These are phyloP conservation scores for Neltuma alba DNA, from an alignment of 306 rosid genomes.

Conservation along the genomic window DNA sequence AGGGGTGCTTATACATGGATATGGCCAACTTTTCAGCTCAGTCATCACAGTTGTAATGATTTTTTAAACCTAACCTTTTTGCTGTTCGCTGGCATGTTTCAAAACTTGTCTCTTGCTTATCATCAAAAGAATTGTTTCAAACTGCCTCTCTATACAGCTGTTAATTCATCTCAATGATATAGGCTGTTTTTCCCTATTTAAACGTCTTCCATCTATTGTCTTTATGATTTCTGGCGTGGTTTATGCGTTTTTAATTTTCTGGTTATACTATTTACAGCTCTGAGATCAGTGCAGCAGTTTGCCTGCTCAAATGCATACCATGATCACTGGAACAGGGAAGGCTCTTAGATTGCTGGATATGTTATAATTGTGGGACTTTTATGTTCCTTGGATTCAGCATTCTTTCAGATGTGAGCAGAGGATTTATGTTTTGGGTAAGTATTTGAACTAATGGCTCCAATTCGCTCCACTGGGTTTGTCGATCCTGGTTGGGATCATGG, in stretches of 20 bases:
- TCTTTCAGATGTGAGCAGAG: constrained; percentile 32
- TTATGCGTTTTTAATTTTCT: constrained; percentile 7
- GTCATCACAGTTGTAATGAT: not conserved
- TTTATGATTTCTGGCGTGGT: not conserved
- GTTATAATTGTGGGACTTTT: constrained; percentile 25
- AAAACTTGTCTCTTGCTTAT: not conserved
- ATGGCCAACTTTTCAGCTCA: too few species aligned
- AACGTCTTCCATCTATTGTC: not conserved
- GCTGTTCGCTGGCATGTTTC: not conserved
- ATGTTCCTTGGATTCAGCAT: constrained; percentile 31
- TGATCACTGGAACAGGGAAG: constrained; percentile 27
- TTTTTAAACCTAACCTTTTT: not conserved
- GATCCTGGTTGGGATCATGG: constrained; percentile 99
- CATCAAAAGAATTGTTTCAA: not conserved
- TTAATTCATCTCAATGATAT: not conserved
- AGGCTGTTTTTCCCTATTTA: not conserved
- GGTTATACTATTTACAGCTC: constrained; percentile 2
- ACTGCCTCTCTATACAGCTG: not conserved
- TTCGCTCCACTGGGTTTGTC: constrained; percentile 78
- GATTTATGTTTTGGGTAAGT: constrained; percentile 29
- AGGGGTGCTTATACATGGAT: too few species aligned
- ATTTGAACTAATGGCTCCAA: constrained; percentile 59
- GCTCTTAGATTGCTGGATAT: constrained; percentile 36
- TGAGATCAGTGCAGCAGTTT: constrained; percentile 11
- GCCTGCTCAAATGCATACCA: not conserved